phyloP scores from a whole-genome alignment of 2,329 filamentous ascomycete species.

The Monosporascus cannonballus region DNA sequence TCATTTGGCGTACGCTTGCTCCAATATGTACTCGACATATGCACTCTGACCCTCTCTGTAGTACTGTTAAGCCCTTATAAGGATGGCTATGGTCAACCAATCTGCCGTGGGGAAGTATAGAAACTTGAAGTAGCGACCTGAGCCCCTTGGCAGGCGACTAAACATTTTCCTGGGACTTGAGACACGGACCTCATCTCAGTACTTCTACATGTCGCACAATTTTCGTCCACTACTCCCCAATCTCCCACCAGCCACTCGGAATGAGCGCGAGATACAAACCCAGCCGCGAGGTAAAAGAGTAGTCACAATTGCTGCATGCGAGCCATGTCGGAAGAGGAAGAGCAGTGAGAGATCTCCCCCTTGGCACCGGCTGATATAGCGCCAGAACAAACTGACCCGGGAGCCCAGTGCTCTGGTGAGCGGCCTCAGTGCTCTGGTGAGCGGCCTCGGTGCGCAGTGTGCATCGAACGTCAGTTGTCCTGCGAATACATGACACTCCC shows the following conservation, averaged over 20 bases:
- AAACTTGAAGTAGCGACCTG: neutral
- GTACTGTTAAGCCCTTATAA: neutral
- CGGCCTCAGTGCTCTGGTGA: conserved; percentile 20
- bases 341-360: conserved; percentile 5
- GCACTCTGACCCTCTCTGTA: neutral
- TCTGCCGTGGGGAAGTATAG: neutral
- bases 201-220: conserved; percentile 13
- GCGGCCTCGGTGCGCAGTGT: conserved; percentile 18
- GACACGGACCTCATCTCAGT: neutral
- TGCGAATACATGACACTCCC: conserved; percentile 21
- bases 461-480: conserved; percentile 14
- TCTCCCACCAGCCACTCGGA: conserved; percentile 8
- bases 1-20: neutral
- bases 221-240: conserved; percentile 12
- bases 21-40: neutral
- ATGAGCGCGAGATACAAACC: conserved; percentile 2
- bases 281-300: conserved; percentile 10
- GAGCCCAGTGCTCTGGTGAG: conserved; percentile 15
- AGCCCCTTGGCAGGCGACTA: neutral
- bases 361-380: neutral
- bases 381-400: neutral
- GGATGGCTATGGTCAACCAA: neutral
- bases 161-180: neutral
- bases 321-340: conserved; percentile 14
- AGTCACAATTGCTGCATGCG: conserved; percentile 13